Conservation (phyloP, 2,329 filamentous ascomycete species). For the Hypoxylon sp. region DNA sequence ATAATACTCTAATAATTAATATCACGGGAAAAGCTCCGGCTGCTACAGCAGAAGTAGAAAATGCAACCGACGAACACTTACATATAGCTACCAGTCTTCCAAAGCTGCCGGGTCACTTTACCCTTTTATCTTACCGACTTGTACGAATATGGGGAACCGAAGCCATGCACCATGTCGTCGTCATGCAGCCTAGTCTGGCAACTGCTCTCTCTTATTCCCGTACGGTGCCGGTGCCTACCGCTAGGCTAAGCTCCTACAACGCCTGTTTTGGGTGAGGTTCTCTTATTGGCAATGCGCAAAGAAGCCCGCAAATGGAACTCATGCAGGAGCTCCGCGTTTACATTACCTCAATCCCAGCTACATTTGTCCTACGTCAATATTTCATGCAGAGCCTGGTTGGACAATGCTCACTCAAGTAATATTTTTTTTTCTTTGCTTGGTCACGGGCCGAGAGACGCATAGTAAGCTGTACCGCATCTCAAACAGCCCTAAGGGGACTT, state of each 20-base stretch:
- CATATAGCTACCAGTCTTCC: constrained; percentile 9
- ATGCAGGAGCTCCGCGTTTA: constrained; percentile 25
- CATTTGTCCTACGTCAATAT: constrained; percentile 35
- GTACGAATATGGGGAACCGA: constrained; percentile 10
- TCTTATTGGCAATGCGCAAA: constrained; percentile 20
- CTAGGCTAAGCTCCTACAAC: constrained; percentile 13
- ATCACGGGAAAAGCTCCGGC: not conserved
- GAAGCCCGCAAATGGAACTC: constrained; percentile 8
- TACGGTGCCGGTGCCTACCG: constrained; percentile 12
- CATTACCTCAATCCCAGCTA: constrained; percentile 7
- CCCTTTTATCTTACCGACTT: constrained; percentile 39
- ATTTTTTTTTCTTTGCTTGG: constrained; percentile 8
- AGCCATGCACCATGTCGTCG: constrained; percentile 24
- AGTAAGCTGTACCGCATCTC: constrained; percentile 34
- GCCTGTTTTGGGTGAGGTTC: constrained; percentile 11
- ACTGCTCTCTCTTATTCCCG: constrained; percentile 29
- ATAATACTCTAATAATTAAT: not conserved
- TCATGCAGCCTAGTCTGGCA: constrained; percentile 29
- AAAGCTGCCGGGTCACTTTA: constrained; percentile 26
- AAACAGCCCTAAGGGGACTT: constrained; percentile 5
- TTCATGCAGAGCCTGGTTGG: constrained; percentile 36
- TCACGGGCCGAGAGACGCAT: constrained; percentile 41
- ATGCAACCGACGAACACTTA: constrained; percentile 13
- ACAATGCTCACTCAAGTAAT: constrained; percentile 23
- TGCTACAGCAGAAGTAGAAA: not conserved